phyloP scores from a whole-genome alignment of 1,139 yeast genomes.

The Saccharomyces pastorianus region DNA sequence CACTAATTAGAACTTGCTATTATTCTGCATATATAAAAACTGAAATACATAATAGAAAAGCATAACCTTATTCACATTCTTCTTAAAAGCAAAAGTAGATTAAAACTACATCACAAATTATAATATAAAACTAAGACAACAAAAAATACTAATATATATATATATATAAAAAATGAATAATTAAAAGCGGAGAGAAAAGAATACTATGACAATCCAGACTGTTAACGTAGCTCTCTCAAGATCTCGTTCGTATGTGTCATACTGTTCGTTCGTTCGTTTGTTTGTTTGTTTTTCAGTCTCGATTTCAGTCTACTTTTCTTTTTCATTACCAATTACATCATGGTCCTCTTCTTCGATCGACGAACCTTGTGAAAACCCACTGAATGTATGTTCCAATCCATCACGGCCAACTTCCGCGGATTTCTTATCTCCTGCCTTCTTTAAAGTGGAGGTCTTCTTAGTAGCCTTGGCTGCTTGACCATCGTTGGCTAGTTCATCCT shows the following conservation, averaged over 20 bases:
- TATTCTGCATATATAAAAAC: neutral
- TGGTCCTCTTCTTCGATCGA: neutral
- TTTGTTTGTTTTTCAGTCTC: neutral
- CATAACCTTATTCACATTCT: neutral
- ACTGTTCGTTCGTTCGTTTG: neutral
- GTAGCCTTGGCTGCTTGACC: neutral
- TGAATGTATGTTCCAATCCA: slow-evolving; percentile 9
- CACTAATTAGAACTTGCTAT: neutral
- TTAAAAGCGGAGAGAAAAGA: neutral
- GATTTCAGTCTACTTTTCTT: neutral
- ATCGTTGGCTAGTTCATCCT: neutral
- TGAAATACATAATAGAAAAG: neutral
- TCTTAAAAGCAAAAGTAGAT: neutral
- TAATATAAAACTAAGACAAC: neutral
- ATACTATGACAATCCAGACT: neutral
- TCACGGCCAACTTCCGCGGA: neutral
- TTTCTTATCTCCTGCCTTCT: neutral
- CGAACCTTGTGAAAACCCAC: slow-evolving; percentile 19
- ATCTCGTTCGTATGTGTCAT: neutral
- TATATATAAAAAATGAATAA: neutral
- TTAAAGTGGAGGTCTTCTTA: neutral
- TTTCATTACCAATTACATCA: neutral
- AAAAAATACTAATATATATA: neutral
- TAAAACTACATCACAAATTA: neutral
- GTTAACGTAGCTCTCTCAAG: neutral